These are phyloP conservation scores for Staphylotrichum longicolle DNA, from an alignment of 495 filamentous ascomycete species.

Conservation along the genomic window DNA sequence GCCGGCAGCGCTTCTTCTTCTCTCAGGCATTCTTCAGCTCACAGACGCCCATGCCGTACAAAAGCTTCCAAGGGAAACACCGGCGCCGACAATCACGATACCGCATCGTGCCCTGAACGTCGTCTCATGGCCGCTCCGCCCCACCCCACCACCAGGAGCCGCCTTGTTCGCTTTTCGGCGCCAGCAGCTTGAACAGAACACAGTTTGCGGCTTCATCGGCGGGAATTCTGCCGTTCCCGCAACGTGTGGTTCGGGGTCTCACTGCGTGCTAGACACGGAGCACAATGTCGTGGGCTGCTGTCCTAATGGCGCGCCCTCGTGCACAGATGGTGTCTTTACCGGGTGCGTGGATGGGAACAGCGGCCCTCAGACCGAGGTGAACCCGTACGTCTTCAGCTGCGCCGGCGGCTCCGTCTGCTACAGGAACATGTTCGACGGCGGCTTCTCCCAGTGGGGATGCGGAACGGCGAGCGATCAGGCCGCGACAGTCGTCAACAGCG, in stretches of 20 bases:
- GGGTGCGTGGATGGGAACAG: slow-evolving; percentile 49
- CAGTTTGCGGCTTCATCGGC: slow-evolving; percentile 49
- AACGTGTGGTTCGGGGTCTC: slow-evolving; percentile 49
- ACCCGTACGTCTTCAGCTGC: slow-evolving; percentile 51
- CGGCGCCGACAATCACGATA: slow-evolving; percentile 39
- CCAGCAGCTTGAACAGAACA: slow-evolving; percentile 40
- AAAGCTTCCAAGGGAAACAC: slow-evolving; percentile 25
- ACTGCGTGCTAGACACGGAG: slow-evolving; percentile 47
- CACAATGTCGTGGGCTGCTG: slow-evolving; percentile 50
- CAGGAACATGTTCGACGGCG: slow-evolving; percentile 48
- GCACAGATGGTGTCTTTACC: slow-evolving; percentile 49
- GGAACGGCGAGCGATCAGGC: slow-evolving; percentile 45
- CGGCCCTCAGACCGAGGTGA: slow-evolving; percentile 45
- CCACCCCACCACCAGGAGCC: slow-evolving; percentile 39
- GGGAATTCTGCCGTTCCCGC: slow-evolving; percentile 45
- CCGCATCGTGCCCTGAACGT: slow-evolving; percentile 43
- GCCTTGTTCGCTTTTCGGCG: slow-evolving; percentile 36
- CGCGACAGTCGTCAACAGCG: slow-evolving; percentile 43
- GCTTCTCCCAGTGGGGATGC: slow-evolving; percentile 49
- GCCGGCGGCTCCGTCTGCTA: slow-evolving; percentile 45
- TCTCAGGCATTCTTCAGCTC: slow-evolving; percentile 37
- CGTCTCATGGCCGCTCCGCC: slow-evolving; percentile 41
- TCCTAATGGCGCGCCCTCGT: slow-evolving; percentile 43
- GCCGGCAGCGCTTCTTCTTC: slow-evolving; percentile 41
- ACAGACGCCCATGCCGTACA: slow-evolving; percentile 39